Evolutionary conservation across 2,329 filamentous ascomycete species (phyloP).

Genomic region (Colletotrichum sp.): DNA sequence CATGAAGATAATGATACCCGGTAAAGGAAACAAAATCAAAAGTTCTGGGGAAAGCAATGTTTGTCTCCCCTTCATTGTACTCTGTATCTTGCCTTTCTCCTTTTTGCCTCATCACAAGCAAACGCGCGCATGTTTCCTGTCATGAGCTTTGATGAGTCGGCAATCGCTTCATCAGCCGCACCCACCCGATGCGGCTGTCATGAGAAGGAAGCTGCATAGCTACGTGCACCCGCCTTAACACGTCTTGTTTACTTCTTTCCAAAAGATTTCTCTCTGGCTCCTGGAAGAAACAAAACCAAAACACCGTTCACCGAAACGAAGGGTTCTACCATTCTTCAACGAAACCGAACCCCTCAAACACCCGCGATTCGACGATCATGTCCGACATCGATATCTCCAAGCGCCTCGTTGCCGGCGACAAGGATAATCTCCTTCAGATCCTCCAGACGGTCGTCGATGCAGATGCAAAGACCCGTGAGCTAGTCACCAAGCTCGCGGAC

Average conservation of each 20-base stretch:
- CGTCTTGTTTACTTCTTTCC: not conserved
- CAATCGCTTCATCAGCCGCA: not conserved
- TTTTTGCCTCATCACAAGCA: not conserved
- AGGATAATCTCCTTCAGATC: not conserved
- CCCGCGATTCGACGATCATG: not conserved
- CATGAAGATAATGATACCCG: conserved; percentile 35
- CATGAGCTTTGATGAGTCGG: not conserved
- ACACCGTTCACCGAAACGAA: not conserved
- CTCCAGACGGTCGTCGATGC: not conserved
- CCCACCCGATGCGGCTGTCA: not conserved
- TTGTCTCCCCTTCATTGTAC: not conserved
- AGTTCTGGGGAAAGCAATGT: not conserved
- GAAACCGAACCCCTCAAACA: not conserved
- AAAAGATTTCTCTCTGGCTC: not conserved
- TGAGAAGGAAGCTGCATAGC: conserved; percentile 1
- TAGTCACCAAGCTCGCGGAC: not conserved
- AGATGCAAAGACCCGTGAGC: not conserved
- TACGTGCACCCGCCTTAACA: not conserved
- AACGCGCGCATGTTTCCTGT: not conserved
- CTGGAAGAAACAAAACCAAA: not conserved
- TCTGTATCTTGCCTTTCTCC: fast-evolving
- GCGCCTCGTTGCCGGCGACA: not conserved
- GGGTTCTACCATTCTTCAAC: not conserved
- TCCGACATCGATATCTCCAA: not conserved
- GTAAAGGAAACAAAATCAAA: conserved; percentile 1